Evolutionary conservation across 2,329 filamentous ascomycete species (phyloP), one percentile per base, ranked within the genome.

Genomic region (Ophiostoma sp.): DNA sequence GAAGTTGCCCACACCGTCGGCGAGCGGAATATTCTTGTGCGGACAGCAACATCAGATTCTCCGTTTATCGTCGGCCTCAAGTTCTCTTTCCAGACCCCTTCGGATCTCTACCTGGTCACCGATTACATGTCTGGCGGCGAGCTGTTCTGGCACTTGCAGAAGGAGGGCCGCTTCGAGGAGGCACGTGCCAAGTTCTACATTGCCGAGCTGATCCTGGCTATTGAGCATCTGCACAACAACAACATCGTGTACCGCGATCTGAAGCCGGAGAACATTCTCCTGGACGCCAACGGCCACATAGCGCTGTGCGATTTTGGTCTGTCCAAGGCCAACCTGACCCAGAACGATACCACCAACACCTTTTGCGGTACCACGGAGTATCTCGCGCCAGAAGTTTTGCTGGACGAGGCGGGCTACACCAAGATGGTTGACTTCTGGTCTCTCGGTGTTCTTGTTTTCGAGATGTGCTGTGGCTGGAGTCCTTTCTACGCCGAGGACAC

Each of bases 361-460:
- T 99, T 99, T 79, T 99, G 95, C 77, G 95, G 95, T 71, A 99
- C 95, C 0, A 99, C 95, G 0, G 95, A 99, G 77, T 99, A 99
- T 76, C 85, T 99, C 27, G 95, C 95, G 0, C 95, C 95, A 0
- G 95, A 99, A 76, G 95, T 98, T 2, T 83, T 99, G 14, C 81
- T 99, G 62, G 95, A 99, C 74, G 95, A 99, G 80, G 91, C 93
- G 75, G 95, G 95, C 45, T 99, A 99, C 79, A 98, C 95, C 67
- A 98, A 98, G 81, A 98, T 99, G 95, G 95, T 99, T 6, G 95
- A 99, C 78, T 99, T 98, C 78, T 99, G 95, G 95, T 99, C 95
- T 1, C 84, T 99, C 12, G 95, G 95, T 69, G 95, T 99, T 64
- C 83, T 99, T 67, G 95, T 99, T 1, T 99, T 99, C 75, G 95